Evolutionary conservation across 2,329 filamentous ascomycete species (phyloP), one percentile per base, ranked within the genome.

Genomic region (Penicillium polonicum): DNA sequence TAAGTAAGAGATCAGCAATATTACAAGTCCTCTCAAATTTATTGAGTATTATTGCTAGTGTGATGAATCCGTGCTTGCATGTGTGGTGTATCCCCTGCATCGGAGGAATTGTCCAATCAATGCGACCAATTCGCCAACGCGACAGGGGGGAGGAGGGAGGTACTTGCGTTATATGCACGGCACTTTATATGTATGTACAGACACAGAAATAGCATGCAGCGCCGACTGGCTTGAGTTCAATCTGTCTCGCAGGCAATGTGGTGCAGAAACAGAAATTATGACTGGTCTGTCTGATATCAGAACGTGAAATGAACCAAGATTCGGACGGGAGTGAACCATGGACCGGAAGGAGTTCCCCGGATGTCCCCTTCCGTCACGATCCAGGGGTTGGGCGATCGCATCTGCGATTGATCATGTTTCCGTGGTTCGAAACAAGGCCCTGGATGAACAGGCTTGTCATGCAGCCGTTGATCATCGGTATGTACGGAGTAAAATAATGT

Each of bases 261-360:
- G 3, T 41, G 21, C n/a, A 52, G 50, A 35, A 52, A 12, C 7
- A 15, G 25, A 48, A 48, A 43, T 45, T 53, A 17, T 46, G 42
- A 52, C 44, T 29, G 23, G 48, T 53, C 38, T 8, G 41, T 55
- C 45, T 49, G 56, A 58, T 56, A 54, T 58, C 44, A 57, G 56
- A 55, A 41, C 39, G 29, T 48, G 43, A 35, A 46, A 42, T 27
- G 56, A 48, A 61, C 56, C 55, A 53, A 60, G 60, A 52, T 59
- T 35, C 46, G 19, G 41, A 44, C 60, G 60, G 65, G 52, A 62
- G 60, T 60, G 59, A 64, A 66, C 65, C 65, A 66, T 65, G 65
- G 65, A 57, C 62, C 57, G 59, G 60, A 19, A 50, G 23, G 6
- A 27, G 45, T 64, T 62, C 61, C 61, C 61, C 61, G 60, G 63